Conservation (phyloP, 371 early-diverging fungal genomes). For the Enterocytospora artemiae region DNA sequence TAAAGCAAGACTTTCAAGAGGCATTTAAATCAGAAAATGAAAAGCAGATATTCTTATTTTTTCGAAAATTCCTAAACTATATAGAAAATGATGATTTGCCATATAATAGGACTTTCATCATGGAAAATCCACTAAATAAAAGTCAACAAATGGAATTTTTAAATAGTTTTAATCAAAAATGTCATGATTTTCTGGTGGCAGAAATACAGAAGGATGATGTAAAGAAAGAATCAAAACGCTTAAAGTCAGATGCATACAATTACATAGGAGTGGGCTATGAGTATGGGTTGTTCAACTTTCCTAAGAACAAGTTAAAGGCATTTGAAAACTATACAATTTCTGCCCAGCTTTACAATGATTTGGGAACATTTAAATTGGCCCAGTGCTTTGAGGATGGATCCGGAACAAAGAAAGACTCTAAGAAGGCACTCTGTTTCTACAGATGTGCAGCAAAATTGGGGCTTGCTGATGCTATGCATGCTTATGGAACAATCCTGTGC, state of each 20-base stretch:
- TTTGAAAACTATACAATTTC: slow-evolving; percentile 52
- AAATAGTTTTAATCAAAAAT: slow-evolving; percentile 30
- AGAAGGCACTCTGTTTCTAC: slow-evolving; percentile 54
- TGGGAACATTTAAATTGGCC: slow-evolving; percentile 53
- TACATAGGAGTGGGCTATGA: slow-evolving; percentile 41
- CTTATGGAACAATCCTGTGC: slow-evolving; percentile 53
- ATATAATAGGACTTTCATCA: slow-evolving; percentile 12
- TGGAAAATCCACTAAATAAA: slow-evolving; percentile 10
- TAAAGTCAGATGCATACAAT: slow-evolving; percentile 20
- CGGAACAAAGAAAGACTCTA: slow-evolving; percentile 26
- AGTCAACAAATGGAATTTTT: slow-evolving; percentile 7
- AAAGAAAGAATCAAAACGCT: slow-evolving; percentile 9
- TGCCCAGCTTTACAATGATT: slow-evolving; percentile 44
- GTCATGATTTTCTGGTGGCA: slow-evolving; percentile 12
- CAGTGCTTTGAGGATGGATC: slow-evolving; percentile 57
- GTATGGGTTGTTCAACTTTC: slow-evolving; percentile 39
- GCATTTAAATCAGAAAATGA: slow-evolving; percentile 10
- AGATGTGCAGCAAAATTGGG: slow-evolving; percentile 58
- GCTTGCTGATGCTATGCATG: slow-evolving; percentile 52
- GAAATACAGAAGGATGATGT: slow-evolving; percentile 5
- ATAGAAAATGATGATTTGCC: slow-evolving; percentile 25
- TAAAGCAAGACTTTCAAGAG: slow-evolving; percentile 1
- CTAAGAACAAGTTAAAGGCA: slow-evolving; percentile 40
- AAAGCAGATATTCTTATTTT: slow-evolving; percentile 23
- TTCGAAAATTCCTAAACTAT: slow-evolving; percentile 29